Conservation (phyloP, 2,329 filamentous ascomycete species). For the Beauveria bassiana region DNA sequence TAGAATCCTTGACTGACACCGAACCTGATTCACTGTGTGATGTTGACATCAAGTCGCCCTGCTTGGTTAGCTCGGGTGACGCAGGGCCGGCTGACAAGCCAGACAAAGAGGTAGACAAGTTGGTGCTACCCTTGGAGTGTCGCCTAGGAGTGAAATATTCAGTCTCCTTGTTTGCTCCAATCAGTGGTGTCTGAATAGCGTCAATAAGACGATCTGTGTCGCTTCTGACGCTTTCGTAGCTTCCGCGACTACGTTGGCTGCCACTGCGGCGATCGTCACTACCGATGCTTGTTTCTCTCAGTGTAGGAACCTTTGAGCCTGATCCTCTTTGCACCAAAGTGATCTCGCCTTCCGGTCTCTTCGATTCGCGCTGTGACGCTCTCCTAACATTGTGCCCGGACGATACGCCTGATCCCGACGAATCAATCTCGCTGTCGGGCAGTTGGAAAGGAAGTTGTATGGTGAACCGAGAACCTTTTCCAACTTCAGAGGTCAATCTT, state of each 20-base stretch:
- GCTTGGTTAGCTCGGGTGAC: neutral
- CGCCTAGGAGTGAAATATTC: slow-evolving; percentile 21
- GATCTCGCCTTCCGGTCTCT: slow-evolving; percentile 42
- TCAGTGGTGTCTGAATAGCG: slow-evolving; percentile 57
- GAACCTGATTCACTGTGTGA: neutral
- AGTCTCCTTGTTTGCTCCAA: slow-evolving; percentile 28
- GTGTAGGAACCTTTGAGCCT: neutral
- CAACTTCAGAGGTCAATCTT: slow-evolving; percentile 73
- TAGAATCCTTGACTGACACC: slow-evolving; percentile 32
- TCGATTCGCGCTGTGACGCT: slow-evolving; percentile 17
- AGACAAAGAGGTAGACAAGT: slow-evolving; percentile 6
- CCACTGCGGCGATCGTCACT: slow-evolving; percentile 25
- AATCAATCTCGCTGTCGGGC: slow-evolving; percentile 30
- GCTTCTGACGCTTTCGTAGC: slow-evolving; percentile 43
- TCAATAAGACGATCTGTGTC: slow-evolving; percentile 66
- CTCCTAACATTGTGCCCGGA: neutral
- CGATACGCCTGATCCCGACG: neutral
- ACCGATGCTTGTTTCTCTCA: slow-evolving; percentile 6
- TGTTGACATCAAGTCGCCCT: neutral
- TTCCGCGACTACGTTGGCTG: slow-evolving; percentile 34
- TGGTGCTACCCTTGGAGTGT: slow-evolving; percentile 14
- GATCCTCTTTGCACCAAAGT: slow-evolving; percentile 49
- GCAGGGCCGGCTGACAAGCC: neutral
- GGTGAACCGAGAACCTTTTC: slow-evolving; percentile 74
- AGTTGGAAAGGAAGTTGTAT: slow-evolving; percentile 70